A percentile compares a stretch with the other conserved stretches of the same genome.
Conservation (phyloP, 352 stramenopile species). For the Globisporangium paddicum region DNA sequence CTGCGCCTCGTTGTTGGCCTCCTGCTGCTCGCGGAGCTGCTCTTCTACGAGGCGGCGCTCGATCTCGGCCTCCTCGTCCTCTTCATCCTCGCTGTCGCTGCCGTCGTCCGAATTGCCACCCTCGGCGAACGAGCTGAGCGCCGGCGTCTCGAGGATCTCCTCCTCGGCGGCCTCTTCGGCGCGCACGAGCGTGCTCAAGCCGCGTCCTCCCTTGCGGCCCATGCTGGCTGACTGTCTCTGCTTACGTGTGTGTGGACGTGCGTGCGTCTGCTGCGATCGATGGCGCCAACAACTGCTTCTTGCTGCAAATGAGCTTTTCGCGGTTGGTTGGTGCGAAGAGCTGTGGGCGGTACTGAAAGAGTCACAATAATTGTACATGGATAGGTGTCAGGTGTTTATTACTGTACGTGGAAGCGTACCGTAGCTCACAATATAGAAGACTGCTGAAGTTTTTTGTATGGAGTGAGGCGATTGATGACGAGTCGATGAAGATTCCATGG, state of each 20-base stretch:
- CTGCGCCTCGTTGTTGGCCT: slow-evolving; percentile 27
- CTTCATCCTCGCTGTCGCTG: slow-evolving; percentile 36
- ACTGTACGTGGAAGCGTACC: too few relatives aligned
- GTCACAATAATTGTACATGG: slow-evolving; percentile 22
- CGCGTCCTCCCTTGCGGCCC: slow-evolving; percentile 32
- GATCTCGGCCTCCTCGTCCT: slow-evolving; percentile 63
- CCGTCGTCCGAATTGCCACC: slow-evolving; percentile 16
- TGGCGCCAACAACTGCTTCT: not conserved
- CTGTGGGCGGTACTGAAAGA: slow-evolving; percentile 12
- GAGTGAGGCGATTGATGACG: too few relatives aligned
- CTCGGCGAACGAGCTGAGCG: slow-evolving; percentile 44
- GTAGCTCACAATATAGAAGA: too few relatives aligned
- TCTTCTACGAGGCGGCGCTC: slow-evolving; percentile 74
- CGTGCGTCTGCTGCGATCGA: not conserved
- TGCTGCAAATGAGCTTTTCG: slow-evolving; percentile 2
- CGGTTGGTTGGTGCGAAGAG: slow-evolving; percentile 8
- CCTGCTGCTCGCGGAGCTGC: slow-evolving; percentile 44
- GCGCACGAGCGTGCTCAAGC: slow-evolving; percentile 56
- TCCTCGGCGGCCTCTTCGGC: slow-evolving; percentile 71
- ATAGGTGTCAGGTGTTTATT: too few relatives aligned
- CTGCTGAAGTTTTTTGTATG: too few relatives aligned
- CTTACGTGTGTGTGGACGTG: not conserved
- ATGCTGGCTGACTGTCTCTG: slow-evolving; percentile 15
- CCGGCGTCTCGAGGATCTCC: slow-evolving; percentile 81
- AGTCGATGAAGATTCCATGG: too few relatives aligned